Percentiles rank a stretch among this genome's conserved stretches.
Evolutionary conservation across 805 yeast species (phyloP).

Genomic region (Candida insectorum): DNA sequence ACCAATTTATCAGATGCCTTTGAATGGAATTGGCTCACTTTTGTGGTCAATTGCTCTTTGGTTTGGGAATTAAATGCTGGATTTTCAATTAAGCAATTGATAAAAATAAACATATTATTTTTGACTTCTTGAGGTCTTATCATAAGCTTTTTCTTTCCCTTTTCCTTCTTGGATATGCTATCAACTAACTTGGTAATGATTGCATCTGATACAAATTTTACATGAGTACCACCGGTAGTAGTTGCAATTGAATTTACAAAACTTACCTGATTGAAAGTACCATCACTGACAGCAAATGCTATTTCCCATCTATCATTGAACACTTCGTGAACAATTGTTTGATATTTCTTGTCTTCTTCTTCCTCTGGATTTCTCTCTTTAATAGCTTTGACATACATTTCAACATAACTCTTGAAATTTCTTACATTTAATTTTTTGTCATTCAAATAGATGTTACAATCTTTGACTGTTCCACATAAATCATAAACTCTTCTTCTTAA

Average conservation of each 20-base stretch:
- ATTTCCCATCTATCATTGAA: conserved; percentile 91
- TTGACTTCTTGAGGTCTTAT: conserved; percentile 86
- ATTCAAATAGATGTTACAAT: conserved; percentile 73
- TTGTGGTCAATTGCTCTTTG: conserved; percentile 90
- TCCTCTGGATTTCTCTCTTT: conserved; percentile 45
- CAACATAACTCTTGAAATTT: conserved; percentile 84
- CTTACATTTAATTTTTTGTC: conserved; percentile 66
- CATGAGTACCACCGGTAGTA: conserved; percentile 95
- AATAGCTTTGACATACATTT: conserved; percentile 80
- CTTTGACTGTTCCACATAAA: conserved; percentile 88
- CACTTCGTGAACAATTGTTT: conserved; percentile 69
- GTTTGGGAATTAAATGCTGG: conserved; percentile 98
- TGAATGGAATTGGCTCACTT: conserved; percentile 86
- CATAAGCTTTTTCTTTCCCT: conserved; percentile 60
- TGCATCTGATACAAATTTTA: conserved; percentile 80
- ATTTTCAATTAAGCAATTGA: conserved; percentile 90
- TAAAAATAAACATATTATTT: conserved; percentile 84
- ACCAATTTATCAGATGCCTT: conserved; percentile 51
- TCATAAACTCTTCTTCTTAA: conserved; percentile 93
- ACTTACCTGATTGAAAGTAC: conserved; percentile 87
- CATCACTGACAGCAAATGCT: conserved; percentile 92
- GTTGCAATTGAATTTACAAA: conserved; percentile 98
- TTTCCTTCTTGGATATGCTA: conserved; percentile 58
- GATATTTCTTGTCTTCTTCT: conserved; percentile 28
- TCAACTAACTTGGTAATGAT: conserved; percentile 75